Evolutionary conservation across 106 monocot species (phyloP).

Genomic region (Phalaenopsis aphrodite): DNA sequence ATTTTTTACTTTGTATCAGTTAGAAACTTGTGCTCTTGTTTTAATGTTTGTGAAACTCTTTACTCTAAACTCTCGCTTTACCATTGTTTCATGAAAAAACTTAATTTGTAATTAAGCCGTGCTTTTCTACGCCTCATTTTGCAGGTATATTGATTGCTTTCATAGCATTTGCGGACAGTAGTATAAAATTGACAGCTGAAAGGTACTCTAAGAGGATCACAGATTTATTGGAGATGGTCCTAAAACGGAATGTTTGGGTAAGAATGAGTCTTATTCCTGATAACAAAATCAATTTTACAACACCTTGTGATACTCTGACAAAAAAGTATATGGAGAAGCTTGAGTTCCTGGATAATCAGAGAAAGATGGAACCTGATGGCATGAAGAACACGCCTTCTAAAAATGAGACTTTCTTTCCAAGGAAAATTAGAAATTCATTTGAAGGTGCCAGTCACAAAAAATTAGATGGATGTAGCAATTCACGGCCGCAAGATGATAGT

Average conservation of each 20-base stretch:
- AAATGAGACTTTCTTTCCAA: conserved; percentile 4
- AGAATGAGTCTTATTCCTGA: conserved; percentile 36
- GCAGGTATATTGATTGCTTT: conserved; percentile 51
- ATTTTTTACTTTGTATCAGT: too few species aligned
- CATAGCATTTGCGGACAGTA: conserved; percentile 53
- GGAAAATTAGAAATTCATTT: conserved; percentile 19
- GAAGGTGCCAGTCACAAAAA: conserved; percentile 10
- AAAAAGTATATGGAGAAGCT: conserved; percentile 6
- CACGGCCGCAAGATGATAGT: conserved; percentile 4
- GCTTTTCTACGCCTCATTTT: neutral
- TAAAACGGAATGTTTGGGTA: conserved; percentile 51
- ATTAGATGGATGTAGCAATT: conserved; percentile 10
- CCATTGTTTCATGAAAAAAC: neutral
- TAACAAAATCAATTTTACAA: neutral
- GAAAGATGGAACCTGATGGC: conserved; percentile 1
- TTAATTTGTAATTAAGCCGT: neutral
- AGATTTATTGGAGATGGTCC: conserved; percentile 72
- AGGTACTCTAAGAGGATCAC: conserved; percentile 78
- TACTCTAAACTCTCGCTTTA: neutral
- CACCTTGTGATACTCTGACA: neutral
- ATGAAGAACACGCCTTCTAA: conserved; percentile 10
- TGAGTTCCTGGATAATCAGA: conserved; percentile 2
- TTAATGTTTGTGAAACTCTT: too few species aligned
- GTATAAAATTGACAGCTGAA: conserved; percentile 56
- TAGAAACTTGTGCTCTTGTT: too few species aligned